Percentiles rank a stretch among this genome's conserved stretches.
Conservation (phyloP, 441 rosid species). For the Kokia cookei region DNA sequence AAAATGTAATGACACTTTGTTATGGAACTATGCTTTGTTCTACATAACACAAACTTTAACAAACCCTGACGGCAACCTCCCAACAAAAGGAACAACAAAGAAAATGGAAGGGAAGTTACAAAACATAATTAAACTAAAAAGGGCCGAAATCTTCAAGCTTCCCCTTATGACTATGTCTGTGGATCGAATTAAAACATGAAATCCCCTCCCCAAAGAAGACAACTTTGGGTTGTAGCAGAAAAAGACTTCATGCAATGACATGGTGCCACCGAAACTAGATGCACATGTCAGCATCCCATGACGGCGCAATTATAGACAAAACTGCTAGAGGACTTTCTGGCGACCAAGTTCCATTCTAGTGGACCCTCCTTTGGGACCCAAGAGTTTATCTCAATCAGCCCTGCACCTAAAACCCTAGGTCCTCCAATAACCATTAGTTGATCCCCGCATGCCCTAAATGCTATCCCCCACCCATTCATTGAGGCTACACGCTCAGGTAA, state of each 20-base stretch:
- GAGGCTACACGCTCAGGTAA: constrained; percentile 52
- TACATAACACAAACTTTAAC: constrained; percentile 23
- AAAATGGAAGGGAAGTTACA: not conserved
- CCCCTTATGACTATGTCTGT: constrained; percentile 11
- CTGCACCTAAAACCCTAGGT: constrained; percentile 41
- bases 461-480: constrained; percentile 79
- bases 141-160: not conserved
- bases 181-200: no score
- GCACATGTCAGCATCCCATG: constrained; percentile 60
- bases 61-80: constrained; percentile 12
- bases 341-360: constrained; percentile 57
- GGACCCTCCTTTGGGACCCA: constrained; percentile 57
- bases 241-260: constrained; percentile 2
- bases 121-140: constrained; percentile 1
- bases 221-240: not conserved
- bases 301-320: constrained; percentile 75
- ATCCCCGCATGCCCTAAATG: constrained; percentile 67
- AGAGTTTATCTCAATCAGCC: constrained; percentile 49
- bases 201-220: no score
- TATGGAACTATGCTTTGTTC: not conserved
- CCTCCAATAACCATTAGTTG: constrained; percentile 58
- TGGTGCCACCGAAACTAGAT: constrained; percentile 7
- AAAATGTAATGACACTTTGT: constrained; percentile 10
- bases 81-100: not conserved
- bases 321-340: constrained; percentile 33